A percentile compares a stretch with the other conserved stretches of the same genome.
Conservation (phyloP, 805 yeast species). For the Yarrowia bubula region DNA sequence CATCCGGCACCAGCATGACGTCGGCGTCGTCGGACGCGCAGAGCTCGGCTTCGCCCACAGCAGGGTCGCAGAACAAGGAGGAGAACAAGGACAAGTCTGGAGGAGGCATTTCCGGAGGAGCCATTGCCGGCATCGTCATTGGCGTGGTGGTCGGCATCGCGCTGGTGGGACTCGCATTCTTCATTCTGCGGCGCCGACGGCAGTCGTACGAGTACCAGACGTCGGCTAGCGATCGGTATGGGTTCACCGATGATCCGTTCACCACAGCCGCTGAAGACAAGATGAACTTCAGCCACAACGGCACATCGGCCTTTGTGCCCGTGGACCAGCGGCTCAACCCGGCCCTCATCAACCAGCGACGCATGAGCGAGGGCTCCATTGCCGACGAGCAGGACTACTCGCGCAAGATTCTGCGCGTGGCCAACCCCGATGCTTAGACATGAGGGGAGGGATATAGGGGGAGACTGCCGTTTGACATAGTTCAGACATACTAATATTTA, state of each 20-base stretch:
- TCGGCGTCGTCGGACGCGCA: conserved; percentile 3
- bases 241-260: conserved; percentile 41
- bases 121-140: conserved; percentile 61
- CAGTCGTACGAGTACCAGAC: conserved; percentile 42
- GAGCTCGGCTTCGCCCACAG: conserved; percentile 29
- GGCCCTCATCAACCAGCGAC: conserved; percentile 74
- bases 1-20: conserved; percentile 8
- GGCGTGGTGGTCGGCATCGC: conserved; percentile 51
- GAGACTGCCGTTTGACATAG: no score
- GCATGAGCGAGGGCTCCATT: conserved; percentile 80
- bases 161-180: conserved; percentile 43
- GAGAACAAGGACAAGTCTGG: conserved; percentile 31
- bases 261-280: conserved; percentile 36
- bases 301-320: conserved; percentile 35
- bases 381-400: conserved; percentile 84
- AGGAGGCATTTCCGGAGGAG: conserved; percentile 45
- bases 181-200: conserved; percentile 47
- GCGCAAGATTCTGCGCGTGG: conserved; percentile 77
- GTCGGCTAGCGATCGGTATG: conserved; percentile 1
- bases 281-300: conserved; percentile 28
- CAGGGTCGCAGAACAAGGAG: conserved; percentile 35
- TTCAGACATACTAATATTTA: conserved; percentile 18
- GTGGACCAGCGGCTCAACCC: conserved; percentile 71
- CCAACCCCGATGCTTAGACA: conserved; percentile 69
- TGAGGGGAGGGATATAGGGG: neutral